These are phyloP conservation scores for Cercospora zeina DNA, from an alignment of 2,329 filamentous ascomycete genomes.

Conservation along the genomic window DNA sequence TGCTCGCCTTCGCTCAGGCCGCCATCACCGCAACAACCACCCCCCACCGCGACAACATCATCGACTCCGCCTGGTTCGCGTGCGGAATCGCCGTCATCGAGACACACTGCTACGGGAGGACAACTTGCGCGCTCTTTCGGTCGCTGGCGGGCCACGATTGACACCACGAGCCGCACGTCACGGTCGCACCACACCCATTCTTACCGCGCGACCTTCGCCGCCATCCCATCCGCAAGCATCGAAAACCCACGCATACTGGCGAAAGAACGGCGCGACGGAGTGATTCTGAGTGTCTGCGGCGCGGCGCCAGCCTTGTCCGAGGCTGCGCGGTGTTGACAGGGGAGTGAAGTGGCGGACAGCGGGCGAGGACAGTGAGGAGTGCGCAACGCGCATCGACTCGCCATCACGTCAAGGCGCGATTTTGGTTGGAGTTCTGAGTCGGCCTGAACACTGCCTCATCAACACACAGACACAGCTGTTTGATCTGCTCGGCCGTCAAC, in stretches of 20 bases:
- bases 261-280: conserved; percentile 23
- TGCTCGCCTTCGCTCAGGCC: conserved; percentile 4
- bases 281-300: conserved; percentile 25
- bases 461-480: neutral
- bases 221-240: conserved; percentile 31
- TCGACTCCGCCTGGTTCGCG: conserved; percentile 34
- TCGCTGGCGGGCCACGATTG: conserved; percentile 39
- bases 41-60: conserved; percentile 30
- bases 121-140: conserved; percentile 22
- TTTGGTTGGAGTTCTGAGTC: neutral
- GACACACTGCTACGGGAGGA: conserved; percentile 5
- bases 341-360: conserved; percentile 32
- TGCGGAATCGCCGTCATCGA: conserved; percentile 33
- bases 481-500: conserved; percentile 47
- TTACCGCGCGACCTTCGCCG: conserved; percentile 33
- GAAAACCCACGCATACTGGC: conserved; percentile 18
- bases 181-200: conserved; percentile 20
- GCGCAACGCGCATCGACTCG: conserved; percentile 11
- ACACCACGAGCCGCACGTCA: conserved; percentile 23
- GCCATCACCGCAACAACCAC: conserved; percentile 23
- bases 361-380: conserved; percentile 16
- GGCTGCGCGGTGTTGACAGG: conserved; percentile 37
- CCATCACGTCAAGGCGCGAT: neutral
- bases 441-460: neutral
- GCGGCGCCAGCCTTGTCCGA: conserved; percentile 37